Conservation (phyloP, 2,329 filamentous ascomycete species). For the Xylaria sp. region DNA sequence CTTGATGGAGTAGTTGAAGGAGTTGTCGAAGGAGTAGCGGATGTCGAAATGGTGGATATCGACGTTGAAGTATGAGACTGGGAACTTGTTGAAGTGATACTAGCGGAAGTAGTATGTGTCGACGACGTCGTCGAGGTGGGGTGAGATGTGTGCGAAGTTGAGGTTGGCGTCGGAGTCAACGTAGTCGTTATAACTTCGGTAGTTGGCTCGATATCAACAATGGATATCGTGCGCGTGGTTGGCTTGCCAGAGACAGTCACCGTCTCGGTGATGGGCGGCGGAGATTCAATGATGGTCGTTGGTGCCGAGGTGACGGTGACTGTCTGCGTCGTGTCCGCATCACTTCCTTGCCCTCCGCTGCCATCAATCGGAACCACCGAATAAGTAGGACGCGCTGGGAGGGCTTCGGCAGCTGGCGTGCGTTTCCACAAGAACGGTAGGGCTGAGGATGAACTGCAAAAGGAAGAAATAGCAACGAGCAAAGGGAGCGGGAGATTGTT, state of each 20-base stretch:
- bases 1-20: conserved; percentile 9
- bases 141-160: conserved; percentile 5
- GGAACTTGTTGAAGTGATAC: not conserved
- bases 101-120: conserved; percentile 3
- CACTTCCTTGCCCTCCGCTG: conserved; percentile 39
- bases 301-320: conserved; percentile 51
- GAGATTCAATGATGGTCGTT: conserved; percentile 50
- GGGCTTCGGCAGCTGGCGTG: conserved; percentile 33
- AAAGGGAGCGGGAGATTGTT: conserved; percentile 42
- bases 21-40: conserved; percentile 19
- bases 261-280: conserved; percentile 48
- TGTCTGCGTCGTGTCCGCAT: conserved; percentile 37
- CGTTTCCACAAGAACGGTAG: conserved; percentile 47
- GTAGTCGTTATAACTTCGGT: conserved; percentile 40
- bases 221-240: conserved; percentile 43
- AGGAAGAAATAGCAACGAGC: conserved; percentile 43
- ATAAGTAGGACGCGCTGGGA: conserved; percentile 51
- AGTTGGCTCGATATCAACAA: conserved; percentile 48
- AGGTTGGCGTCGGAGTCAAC: conserved; percentile 31
- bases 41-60: conserved; percentile 6
- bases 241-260: conserved; percentile 42
- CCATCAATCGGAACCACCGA: conserved; percentile 55
- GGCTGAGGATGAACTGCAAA: conserved; percentile 40
- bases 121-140: conserved; percentile 14
- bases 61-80: conserved; percentile 10